phyloP scores from a whole-genome alignment of 345 rosid species.

The Laguncularia racemosa region DNA sequence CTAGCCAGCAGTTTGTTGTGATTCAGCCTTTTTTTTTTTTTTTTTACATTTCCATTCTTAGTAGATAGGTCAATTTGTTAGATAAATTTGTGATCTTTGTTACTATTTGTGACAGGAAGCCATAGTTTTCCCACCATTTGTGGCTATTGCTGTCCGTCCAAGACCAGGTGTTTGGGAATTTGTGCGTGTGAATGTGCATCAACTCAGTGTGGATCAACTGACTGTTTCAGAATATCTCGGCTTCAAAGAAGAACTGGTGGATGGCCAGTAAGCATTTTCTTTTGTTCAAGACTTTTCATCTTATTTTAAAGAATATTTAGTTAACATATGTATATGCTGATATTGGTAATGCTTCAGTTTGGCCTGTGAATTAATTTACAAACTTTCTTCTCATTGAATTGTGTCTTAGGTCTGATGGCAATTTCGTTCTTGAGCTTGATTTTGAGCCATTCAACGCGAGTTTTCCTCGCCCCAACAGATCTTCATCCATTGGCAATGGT shows the following conservation, averaged over 20 bases:
- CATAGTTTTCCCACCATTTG: conserved; percentile 84
- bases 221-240: conserved; percentile 72
- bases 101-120: conserved; percentile 58
- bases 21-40: neutral
- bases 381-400: neutral
- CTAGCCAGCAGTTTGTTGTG: no score
- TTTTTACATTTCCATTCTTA: neutral
- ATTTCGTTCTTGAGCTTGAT: conserved; percentile 81
- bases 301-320: neutral
- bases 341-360: no score
- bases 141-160: conserved; percentile 90
- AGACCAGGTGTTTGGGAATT: conserved; percentile 99
- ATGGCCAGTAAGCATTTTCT: conserved; percentile 49
- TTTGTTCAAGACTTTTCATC: neutral
- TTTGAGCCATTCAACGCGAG: conserved; percentile 91
- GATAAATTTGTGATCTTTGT: neutral
- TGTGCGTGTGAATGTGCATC: conserved; percentile 76
- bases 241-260: conserved; percentile 89
- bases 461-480: conserved; percentile 80
- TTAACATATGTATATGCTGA: no score
- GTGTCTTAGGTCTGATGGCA: conserved; percentile 29
- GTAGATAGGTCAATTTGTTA: neutral
- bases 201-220: conserved; percentile 83
- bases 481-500: conserved; percentile 98
- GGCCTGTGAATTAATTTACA: neutral